These are phyloP conservation scores for Mucor indicus DNA, from an alignment of 371 early-diverging fungal species.

Conservation along the genomic window DNA sequence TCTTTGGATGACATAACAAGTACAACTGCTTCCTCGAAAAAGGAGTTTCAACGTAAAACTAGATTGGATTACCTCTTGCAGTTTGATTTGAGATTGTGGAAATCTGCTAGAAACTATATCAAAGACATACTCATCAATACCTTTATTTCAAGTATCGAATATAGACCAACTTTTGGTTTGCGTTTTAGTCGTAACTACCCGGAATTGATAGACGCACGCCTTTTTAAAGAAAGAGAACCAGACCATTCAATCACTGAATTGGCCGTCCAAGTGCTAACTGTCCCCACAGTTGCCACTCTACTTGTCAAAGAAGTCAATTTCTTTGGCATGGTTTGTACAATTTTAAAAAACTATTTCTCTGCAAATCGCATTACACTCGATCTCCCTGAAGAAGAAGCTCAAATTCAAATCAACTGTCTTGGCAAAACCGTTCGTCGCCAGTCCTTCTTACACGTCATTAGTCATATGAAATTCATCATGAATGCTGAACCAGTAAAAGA, in stretches of 20 bases:
- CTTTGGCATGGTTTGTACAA: slow-evolving; percentile 64
- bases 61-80: slow-evolving; percentile 81
- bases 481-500: slow-evolving; percentile 57
- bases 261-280: slow-evolving; percentile 93
- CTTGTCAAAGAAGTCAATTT: slow-evolving; percentile 80
- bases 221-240: slow-evolving; percentile 83
- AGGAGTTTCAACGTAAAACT: slow-evolving; percentile 43
- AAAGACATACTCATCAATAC: slow-evolving; percentile 86
- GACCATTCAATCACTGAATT: slow-evolving; percentile 84
- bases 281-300: slow-evolving; percentile 83
- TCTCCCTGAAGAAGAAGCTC: slow-evolving; percentile 30
- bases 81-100: slow-evolving; percentile 87
- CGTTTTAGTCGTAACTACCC: slow-evolving; percentile 83
- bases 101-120: slow-evolving; percentile 71
- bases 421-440: slow-evolving; percentile 71
- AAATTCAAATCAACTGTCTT: slow-evolving; percentile 68
- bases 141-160: slow-evolving; percentile 73
- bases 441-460: slow-evolving; percentile 83
- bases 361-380: slow-evolving; percentile 44
- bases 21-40: slow-evolving; percentile 1
- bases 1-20: too few species aligned
- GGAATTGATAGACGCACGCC: slow-evolving; percentile 70
- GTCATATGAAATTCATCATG: slow-evolving; percentile 80
- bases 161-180: slow-evolving; percentile 61
- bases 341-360: slow-evolving; percentile 69